These are phyloP conservation scores for Cairneyella variabilis DNA, from an alignment of 495 filamentous ascomycete species.

Conservation along the genomic window DNA sequence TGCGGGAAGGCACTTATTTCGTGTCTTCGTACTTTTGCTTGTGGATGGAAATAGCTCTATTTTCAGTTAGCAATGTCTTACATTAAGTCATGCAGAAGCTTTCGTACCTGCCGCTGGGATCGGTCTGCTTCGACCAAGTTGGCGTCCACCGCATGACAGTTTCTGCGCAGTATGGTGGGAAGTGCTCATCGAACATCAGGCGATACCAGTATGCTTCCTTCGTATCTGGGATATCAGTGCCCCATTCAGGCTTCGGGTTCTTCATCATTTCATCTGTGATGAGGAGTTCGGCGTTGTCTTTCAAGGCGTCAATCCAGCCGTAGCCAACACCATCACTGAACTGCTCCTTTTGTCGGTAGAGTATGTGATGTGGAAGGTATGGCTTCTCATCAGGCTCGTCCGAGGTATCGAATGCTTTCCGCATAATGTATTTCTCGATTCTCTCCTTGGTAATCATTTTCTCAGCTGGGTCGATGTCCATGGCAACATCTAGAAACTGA, in stretches of 20 bases:
- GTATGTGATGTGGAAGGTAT: constrained; percentile 90
- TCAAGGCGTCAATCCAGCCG: constrained; percentile 96
- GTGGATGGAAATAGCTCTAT: constrained; percentile 67
- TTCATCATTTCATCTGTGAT: constrained; percentile 96
- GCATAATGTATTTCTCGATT: constrained; percentile 96
- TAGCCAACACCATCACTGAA: constrained; percentile 98
- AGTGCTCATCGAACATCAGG: constrained; percentile 96
- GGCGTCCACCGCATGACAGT: constrained; percentile 97
- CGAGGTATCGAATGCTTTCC: constrained; percentile 92
- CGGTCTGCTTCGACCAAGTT: constrained; percentile 94
- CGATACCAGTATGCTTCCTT: constrained; percentile 99
- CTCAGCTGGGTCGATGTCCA: constrained; percentile 89
- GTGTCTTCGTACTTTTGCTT: constrained; percentile 58
- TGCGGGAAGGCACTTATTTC: constrained; percentile 27
- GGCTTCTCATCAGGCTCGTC: constrained; percentile 73
- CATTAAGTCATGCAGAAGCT: not conserved
- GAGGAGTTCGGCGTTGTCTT: constrained; percentile 83
- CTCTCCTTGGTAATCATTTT: constrained; percentile 91
- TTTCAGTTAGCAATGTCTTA: constrained; percentile 13
- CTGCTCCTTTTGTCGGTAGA: constrained; percentile 99
- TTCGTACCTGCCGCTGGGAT: constrained; percentile 67
- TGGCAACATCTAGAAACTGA: constrained; percentile 82
- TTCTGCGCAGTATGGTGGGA: constrained; percentile 82
- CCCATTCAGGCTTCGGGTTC: constrained; percentile 96
- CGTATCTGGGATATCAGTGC: constrained; percentile 79